A percentile compares a stretch with the other conserved stretches of the same genome.
Conservation (phyloP, 2,329 filamentous ascomycete genomes). For the Ophiognomonia clavigignenti-juglandacearum region DNA sequence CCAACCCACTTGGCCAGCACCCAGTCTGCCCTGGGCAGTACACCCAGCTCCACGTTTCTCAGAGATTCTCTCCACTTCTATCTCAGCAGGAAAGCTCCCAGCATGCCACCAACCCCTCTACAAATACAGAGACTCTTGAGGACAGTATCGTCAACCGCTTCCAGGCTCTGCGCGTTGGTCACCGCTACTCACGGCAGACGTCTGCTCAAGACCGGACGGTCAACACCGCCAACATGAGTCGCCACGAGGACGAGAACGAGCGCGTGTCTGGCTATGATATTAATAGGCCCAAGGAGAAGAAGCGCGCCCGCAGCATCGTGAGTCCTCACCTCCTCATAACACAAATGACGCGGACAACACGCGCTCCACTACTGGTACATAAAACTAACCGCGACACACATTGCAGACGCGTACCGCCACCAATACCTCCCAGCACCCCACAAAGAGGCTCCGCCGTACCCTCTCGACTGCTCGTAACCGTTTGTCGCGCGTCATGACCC, state of each 20-base stretch:
- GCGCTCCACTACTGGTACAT: not conserved
- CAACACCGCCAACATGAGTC: not conserved
- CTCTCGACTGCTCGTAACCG: conserved; percentile 5
- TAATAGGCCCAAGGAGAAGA: not conserved
- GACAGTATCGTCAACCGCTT: no score
- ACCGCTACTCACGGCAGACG: not conserved
- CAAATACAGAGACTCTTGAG: not conserved
- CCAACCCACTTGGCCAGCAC: conserved; percentile 13
- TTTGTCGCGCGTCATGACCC: not conserved
- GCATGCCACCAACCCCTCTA: not conserved
- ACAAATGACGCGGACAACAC: not conserved
- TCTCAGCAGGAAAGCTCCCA: not conserved
- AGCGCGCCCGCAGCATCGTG: not conserved
- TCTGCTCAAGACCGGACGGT: not conserved
- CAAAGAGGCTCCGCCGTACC: conserved; percentile 1
- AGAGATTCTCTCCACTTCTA: conserved; percentile 10
- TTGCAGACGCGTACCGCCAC: not conserved
- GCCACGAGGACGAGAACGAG: not conserved
- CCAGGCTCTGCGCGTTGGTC: no score
- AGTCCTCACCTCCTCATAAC: not conserved
- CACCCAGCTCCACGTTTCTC: not conserved
- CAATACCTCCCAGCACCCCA: not conserved
- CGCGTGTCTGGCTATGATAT: not conserved
- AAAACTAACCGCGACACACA: not conserved
- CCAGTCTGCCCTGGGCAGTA: conserved; percentile 3